Evolutionary conservation across 345 rosid species (phyloP).

Genomic region (Dipteronia sinensis): DNA sequence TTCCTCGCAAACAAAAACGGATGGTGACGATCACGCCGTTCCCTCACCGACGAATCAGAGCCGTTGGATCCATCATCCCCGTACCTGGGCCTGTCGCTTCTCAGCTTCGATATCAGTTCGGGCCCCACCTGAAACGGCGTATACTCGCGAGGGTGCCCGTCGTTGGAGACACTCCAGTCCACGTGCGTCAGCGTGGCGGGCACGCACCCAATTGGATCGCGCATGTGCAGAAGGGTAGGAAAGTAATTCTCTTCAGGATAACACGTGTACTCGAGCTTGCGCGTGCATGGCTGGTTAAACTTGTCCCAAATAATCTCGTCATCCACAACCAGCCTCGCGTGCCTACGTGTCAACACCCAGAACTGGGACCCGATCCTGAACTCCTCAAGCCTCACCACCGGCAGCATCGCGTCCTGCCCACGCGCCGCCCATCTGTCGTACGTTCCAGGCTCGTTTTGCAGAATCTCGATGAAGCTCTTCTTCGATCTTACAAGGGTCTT

Average conservation of each 20-base stretch:
- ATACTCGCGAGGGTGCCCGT: conserved; percentile 75
- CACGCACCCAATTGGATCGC: conserved; percentile 55
- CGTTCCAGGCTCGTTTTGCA: conserved; percentile 51
- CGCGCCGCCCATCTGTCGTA: conserved; percentile 81
- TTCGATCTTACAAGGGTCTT: conserved; percentile 34
- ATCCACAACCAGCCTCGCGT: conserved; percentile 64
- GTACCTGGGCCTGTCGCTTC: conserved; percentile 49
- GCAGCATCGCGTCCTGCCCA: conserved; percentile 66
- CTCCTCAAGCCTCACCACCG: conserved; percentile 67
- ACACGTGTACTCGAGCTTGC: conserved; percentile 53
- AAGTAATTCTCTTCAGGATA: conserved; percentile 81
- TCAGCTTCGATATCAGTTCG: conserved; percentile 44
- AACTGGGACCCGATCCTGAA: conserved; percentile 89
- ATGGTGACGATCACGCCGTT: conserved; percentile 31
- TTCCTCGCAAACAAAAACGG: conserved; percentile 76
- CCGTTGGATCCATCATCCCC: conserved; percentile 52
- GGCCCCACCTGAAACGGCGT: conserved; percentile 49
- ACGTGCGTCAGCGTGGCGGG: conserved; percentile 79
- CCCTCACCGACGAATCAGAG: conserved; percentile 34
- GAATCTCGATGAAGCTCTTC: conserved; percentile 75
- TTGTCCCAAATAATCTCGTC: conserved; percentile 60
- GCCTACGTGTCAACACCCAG: conserved; percentile 71
- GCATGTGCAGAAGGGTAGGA: conserved; percentile 66
- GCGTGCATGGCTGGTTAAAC: conserved; percentile 59
- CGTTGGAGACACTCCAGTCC: conserved; percentile 55